Evolutionary conservation across 2,329 filamentous ascomycete genomes (phyloP), one percentile per base, ranked within the genome.

Genomic region (Exophiala sideris): DNA sequence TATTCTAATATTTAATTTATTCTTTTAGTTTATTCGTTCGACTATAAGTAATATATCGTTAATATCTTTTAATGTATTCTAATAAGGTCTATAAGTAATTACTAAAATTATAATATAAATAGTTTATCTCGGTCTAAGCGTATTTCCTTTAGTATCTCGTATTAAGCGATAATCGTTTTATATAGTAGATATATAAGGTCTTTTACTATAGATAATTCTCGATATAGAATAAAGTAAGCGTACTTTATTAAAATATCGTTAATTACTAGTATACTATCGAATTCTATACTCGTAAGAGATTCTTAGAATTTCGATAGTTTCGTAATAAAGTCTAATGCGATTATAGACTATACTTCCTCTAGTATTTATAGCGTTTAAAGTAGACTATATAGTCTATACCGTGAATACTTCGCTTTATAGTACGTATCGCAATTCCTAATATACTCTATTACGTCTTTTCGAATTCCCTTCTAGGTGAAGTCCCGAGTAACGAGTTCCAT

Each of bases 1-100:
- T 50, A 36, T 51, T 61, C n/a, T 18, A 59, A 9, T 8, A 36
- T 57, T 41, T 57, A 57, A 21, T 61, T 62, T 50, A 46, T 59
- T 33, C 39, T 35, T 57, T 59, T 29, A 18, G 32, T 61, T 42
- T 55, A 51, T 21, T 44, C 29, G 45, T 57, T 18, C 2, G 32
- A 54, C 40, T 60, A 47, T 41, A 32, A 35, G 35, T 60, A 45
- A 20, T 50, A 59, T 11, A 20, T n/a, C 36, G 16, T 50, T 5
- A 5, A 50, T 18, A 60, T 24, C 36, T 58, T 56, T 40, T 50
- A 44, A 12, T 50, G 41, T 29, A 7, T 57, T 11, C 11, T 35
- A 34, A 46, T 8, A 35, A 18, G 50, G 11, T 42, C 2, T 12
- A 35, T 8, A 2, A 9, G 40, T 21, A 7, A 50, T 18, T n/a